Conservation (phyloP, 371 early-diverging fungal genomes). For the Actinomortierella ambigua region DNA sequence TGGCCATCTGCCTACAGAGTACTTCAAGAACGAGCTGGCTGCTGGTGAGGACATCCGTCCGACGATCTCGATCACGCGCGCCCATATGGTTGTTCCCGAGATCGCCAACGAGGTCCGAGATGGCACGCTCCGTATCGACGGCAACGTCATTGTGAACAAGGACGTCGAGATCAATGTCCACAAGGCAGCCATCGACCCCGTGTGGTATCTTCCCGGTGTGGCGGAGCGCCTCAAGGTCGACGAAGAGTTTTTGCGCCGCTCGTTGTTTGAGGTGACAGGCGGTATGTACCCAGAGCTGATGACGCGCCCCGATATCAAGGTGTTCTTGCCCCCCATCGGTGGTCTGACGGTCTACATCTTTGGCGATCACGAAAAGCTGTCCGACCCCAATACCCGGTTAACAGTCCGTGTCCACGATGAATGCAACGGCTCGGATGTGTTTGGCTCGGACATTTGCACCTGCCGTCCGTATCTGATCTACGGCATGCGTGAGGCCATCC, state of each 20-base stretch:
- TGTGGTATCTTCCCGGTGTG: constrained; percentile 95
- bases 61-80: constrained; percentile 93
- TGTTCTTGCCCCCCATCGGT: constrained; percentile 95
- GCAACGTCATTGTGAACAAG: constrained; percentile 79
- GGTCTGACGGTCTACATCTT: constrained; percentile 94
- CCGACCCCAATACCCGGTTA: constrained; percentile 82
- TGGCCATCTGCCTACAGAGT: constrained; percentile 79
- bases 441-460: constrained; percentile 93
- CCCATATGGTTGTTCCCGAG: constrained; percentile 94
- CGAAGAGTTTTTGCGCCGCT: constrained; percentile 83
- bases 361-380: constrained; percentile 82
- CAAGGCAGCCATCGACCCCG: constrained; percentile 97
- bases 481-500: constrained; percentile 91
- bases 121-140: constrained; percentile 76
- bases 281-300: constrained; percentile 98
- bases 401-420: constrained; percentile 94
- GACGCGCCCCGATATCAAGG: constrained; percentile 92
- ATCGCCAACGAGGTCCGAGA: constrained; percentile 77
- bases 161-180: constrained; percentile 87
- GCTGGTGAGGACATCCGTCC: constrained; percentile 88
- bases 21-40: constrained; percentile 68
- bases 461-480: constrained; percentile 95
- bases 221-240: constrained; percentile 89
- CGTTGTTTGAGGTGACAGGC: constrained; percentile 86
- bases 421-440: constrained; percentile 95